phyloP scores from a whole-genome alignment of 371 early-diverging fungal species.

The Mortierella sp. region DNA sequence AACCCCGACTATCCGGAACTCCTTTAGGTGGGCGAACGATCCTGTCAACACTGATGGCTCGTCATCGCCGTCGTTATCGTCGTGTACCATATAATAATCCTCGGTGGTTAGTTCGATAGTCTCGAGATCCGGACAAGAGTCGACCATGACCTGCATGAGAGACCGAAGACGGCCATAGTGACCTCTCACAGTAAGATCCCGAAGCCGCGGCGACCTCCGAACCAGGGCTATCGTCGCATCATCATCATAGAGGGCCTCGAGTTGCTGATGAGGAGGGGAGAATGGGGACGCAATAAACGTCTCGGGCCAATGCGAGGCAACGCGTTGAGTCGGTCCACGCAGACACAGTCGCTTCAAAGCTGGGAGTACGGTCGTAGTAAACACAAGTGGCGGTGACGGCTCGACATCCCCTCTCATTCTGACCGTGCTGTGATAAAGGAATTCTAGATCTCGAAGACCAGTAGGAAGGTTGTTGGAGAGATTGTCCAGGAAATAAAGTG shows the following conservation, averaged over 20 bases:
- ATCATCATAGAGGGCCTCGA: background rate
- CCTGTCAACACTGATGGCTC: background rate
- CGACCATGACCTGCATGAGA: background rate
- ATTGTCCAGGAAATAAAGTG: background rate
- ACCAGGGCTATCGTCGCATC: background rate
- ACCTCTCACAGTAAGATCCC: background rate
- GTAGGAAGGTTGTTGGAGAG: background rate
- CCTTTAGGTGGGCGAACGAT: background rate
- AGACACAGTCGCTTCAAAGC: background rate
- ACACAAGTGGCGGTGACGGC: too few relatives aligned
- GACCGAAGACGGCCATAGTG: background rate
- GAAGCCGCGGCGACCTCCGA: background rate
- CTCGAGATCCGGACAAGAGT: constrained; percentile 4
- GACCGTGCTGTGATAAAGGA: background rate
- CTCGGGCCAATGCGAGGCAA: background rate
- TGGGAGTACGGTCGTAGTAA: background rate
- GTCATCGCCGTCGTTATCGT: background rate
- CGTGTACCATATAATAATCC: too few relatives aligned
- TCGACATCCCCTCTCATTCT: background rate
- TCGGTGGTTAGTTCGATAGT: background rate
- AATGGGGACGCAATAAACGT: background rate
- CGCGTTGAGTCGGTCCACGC: background rate
- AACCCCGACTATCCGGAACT: constrained; percentile 2
- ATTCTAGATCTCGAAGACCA: background rate
- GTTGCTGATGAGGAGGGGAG: background rate